Conservation (phyloP, 176 grass and related monocot genomes). For the Chrysopogon serrulatus region DNA sequence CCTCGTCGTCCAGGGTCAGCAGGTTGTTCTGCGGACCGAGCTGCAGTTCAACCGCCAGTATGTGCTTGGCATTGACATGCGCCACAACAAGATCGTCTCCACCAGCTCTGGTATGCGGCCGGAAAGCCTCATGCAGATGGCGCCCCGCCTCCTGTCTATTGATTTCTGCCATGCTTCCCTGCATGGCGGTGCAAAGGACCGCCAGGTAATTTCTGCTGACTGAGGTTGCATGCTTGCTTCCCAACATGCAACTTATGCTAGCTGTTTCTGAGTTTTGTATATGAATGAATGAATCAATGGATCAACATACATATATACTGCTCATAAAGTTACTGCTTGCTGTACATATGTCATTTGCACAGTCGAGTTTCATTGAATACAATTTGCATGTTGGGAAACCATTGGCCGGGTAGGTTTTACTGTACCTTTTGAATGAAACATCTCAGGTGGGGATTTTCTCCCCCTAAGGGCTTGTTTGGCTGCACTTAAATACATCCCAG, state of each 20-base stretch:
- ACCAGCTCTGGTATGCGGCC: neutral
- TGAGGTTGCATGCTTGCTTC: neutral
- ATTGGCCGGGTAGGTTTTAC: no score
- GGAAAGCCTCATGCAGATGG: no score
- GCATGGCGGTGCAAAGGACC: neutral
- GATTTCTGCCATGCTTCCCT: neutral
- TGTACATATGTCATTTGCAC: neutral
- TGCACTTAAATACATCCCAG: no score
- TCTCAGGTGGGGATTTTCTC: no score
- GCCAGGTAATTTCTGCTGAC: neutral
- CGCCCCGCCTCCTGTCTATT: neutral
- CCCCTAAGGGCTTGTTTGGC: no score
- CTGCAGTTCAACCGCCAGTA: neutral
- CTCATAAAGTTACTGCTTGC: neutral
- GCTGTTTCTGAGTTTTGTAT: neutral
- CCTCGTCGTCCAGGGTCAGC: no score
- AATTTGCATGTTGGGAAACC: no score
- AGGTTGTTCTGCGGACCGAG: no score
- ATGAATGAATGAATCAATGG: neutral
- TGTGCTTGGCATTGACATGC: neutral
- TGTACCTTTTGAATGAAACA: no score
- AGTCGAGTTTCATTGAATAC: neutral
- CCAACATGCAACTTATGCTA: neutral
- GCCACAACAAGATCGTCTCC: neutral
- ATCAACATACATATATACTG: no score